These are phyloP conservation scores for Phytopythium cucurbitacearum DNA, from an alignment of 352 stramenopile genomes.

Conservation along the genomic window DNA sequence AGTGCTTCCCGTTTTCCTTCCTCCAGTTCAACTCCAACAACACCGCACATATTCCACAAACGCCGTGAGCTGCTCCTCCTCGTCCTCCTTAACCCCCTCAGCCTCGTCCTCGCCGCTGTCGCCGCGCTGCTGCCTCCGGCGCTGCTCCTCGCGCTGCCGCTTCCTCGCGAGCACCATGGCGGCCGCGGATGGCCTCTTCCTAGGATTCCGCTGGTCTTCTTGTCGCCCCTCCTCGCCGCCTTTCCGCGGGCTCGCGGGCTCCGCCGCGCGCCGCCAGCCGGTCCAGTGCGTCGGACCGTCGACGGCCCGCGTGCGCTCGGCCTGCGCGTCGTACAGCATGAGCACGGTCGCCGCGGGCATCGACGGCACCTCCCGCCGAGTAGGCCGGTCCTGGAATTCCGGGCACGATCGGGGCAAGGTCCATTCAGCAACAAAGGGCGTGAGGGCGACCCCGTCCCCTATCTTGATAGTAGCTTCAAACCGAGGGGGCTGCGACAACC, in stretches of 20 bases:
- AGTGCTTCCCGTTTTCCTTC: not conserved
- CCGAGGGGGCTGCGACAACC: not conserved
- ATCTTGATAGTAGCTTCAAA: no score
- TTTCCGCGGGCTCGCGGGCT: not conserved
- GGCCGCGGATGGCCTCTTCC: constrained; percentile 19
- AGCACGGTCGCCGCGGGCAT: constrained; percentile 4
- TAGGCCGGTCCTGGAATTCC: no score
- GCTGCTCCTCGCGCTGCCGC: constrained; percentile 23
- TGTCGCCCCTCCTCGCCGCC: not conserved
- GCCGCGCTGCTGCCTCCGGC: constrained; percentile 14
- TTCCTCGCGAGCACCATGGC: constrained; percentile 26
- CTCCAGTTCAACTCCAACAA: not conserved
- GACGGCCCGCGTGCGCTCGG: not conserved
- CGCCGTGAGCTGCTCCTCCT: constrained; percentile 38
- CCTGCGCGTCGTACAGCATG: constrained; percentile 2
- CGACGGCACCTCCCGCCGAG: not conserved
- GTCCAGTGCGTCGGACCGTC: not conserved
- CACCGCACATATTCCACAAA: constrained; percentile 64
- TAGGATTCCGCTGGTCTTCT: not conserved
- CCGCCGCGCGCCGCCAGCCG: not conserved
- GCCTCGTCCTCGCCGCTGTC: constrained; percentile 20
- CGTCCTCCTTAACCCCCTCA: constrained; percentile 27
- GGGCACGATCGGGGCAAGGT: no score
- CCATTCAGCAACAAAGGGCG: no score
- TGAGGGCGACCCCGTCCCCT: no score